Evolutionary conservation across 2,329 filamentous ascomycete genomes (phyloP).

Genomic region (Podosphaera xanthii): DNA sequence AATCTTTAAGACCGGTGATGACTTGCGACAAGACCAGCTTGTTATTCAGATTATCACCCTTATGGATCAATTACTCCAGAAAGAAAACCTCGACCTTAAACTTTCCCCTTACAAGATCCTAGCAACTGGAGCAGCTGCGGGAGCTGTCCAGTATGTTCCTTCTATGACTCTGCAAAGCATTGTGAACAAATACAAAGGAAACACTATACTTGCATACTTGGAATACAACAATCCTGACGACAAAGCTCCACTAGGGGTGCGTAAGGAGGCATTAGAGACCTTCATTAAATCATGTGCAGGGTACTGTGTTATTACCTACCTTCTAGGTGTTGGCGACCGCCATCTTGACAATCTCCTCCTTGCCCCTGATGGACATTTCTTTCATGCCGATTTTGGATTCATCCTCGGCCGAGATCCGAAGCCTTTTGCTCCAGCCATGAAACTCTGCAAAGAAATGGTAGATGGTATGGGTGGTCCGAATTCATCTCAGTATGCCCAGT

Average conservation of each 20-base stretch:
- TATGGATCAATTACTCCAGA: conserved; percentile 87
- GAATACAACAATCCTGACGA: conserved; percentile 77
- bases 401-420: conserved; percentile 94
- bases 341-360: conserved; percentile 91
- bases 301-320: conserved; percentile 96
- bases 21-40: conserved; percentile 86
- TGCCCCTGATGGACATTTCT: conserved; percentile 78
- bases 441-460: conserved; percentile 93
- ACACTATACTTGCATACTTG: conserved; percentile 59
- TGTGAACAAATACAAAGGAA: conserved; percentile 55
- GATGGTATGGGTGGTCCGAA: conserved; percentile 84
- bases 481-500: conserved; percentile 63
- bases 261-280: conserved; percentile 80
- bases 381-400: conserved; percentile 96
- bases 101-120: conserved; percentile 91
- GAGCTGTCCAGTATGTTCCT: conserved; percentile 81
- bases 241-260: conserved; percentile 57
- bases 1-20: conserved; percentile 93
- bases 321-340: conserved; percentile 84
- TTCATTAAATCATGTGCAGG: conserved; percentile 92
- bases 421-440: conserved; percentile 91
- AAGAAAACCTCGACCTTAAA: conserved; percentile 90
- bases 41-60: conserved; percentile 94
- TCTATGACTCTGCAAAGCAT: conserved; percentile 69
- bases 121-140: conserved; percentile 71